phyloP scores from a whole-genome alignment of 1,284 basidiomycete species.

The Ganoderma resinaceum region DNA sequence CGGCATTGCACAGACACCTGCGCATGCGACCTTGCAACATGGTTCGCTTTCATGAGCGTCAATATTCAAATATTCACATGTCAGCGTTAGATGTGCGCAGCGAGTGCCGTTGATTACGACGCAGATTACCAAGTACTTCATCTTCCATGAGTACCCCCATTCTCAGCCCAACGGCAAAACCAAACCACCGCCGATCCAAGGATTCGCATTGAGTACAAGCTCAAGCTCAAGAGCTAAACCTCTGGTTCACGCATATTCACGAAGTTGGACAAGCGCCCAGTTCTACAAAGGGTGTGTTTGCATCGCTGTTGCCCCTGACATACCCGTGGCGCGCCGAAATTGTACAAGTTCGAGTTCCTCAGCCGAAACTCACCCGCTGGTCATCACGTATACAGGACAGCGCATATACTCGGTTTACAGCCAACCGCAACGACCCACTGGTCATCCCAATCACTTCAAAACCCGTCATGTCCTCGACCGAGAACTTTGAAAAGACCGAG shows the following conservation, averaged over 20 bases:
- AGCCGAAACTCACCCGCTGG: background rate
- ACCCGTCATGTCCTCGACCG: background rate
- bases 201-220: background rate
- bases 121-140: background rate
- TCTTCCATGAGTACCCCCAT: background rate
- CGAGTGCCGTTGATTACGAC: background rate
- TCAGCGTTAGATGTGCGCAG: background rate
- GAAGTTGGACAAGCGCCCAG: background rate
- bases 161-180: no score
- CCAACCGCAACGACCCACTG: background rate
- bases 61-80: background rate
- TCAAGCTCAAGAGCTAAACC: background rate
- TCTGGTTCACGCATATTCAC: background rate
- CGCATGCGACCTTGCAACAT: background rate
- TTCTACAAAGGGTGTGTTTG: background rate
- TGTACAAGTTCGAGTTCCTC: background rate
- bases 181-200: background rate
- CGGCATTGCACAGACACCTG: background rate
- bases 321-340: background rate
- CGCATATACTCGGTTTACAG: background rate
- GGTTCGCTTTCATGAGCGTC: background rate
- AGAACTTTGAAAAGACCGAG: conserved; percentile 15
- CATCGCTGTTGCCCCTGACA: background rate
- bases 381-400: background rate
- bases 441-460: no score